Percentiles rank a stretch among this genome's conserved stretches.
Conservation (phyloP, 257 asterid genomes). For the Jacaranda copaia region DNA sequence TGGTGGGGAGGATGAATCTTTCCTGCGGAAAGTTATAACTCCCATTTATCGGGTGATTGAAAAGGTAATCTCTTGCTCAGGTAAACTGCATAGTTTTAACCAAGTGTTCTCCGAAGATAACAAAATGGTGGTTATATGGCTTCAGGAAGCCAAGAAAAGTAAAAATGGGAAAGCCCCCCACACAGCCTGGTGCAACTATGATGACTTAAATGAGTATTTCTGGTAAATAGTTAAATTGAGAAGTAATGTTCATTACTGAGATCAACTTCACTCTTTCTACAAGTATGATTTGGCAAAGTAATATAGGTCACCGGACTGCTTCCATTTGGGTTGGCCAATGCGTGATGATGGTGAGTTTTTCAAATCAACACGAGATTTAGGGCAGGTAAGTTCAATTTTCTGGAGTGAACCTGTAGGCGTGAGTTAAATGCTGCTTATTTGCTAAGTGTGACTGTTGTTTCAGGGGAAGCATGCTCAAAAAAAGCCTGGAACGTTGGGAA, state of each 20-base stretch:
- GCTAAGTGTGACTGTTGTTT: conserved; percentile 42
- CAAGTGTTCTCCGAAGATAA: conserved; percentile 32
- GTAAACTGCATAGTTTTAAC: conserved; percentile 25
- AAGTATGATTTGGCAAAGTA: conserved; percentile 37
- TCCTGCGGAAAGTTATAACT: conserved; percentile 82
- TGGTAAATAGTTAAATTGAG: conserved; percentile 60
- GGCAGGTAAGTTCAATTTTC: conserved; percentile 52
- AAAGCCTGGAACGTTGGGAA: conserved; percentile 69
- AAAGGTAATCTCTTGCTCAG: conserved; percentile 57
- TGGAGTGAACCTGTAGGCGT: conserved; percentile 8
- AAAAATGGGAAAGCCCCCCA: conserved; percentile 91
- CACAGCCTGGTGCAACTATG: conserved; percentile 97
- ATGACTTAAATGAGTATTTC: conserved; percentile 92
- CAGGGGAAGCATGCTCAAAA: conserved; percentile 72
- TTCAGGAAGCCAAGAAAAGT: conserved; percentile 82
- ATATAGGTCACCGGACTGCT: conserved; percentile 89
- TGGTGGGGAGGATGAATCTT: conserved; percentile 95
- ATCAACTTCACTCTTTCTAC: conserved; percentile 32
- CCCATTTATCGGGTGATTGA: conserved; percentile 94
- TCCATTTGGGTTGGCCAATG: conserved; percentile 98
- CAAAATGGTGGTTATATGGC: conserved; percentile 35
- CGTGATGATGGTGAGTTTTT: conserved; percentile 95
- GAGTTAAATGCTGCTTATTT: conserved; percentile 31
- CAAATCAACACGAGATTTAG: conserved; percentile 62
- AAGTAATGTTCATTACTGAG: conserved; percentile 21